These are phyloP conservation scores for Phlebiopsis gigantea DNA, from an alignment of 768 basidiomycete genomes.

Conservation along the genomic window DNA sequence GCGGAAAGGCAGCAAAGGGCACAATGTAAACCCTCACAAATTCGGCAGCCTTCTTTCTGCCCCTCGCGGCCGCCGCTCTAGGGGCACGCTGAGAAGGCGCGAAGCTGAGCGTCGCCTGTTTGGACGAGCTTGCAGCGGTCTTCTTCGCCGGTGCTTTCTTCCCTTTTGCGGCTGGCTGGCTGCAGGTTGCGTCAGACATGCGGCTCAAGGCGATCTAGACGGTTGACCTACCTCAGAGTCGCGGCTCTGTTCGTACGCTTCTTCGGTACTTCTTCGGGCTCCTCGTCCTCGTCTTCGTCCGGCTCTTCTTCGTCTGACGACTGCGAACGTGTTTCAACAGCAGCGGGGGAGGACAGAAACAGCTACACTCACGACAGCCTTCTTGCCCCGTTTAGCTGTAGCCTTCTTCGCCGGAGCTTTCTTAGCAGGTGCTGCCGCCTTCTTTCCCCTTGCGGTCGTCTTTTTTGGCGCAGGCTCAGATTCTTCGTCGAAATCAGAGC, in stretches of 20 bases:
- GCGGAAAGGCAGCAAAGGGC: not conserved
- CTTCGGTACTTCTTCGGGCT: constrained; percentile 42
- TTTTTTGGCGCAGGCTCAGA: constrained; percentile 42
- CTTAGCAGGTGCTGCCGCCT: constrained; percentile 27
- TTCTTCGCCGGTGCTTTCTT: constrained; percentile 56
- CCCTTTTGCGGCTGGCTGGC: constrained; percentile 26
- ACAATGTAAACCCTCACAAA: constrained; percentile 26
- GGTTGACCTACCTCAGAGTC: constrained; percentile 47
- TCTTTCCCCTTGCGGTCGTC: constrained; percentile 27
- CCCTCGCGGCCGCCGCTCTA: constrained; percentile 64
- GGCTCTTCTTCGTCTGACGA: constrained; percentile 46
- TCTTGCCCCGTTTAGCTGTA: constrained; percentile 46
- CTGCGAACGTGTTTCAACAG: not conserved
- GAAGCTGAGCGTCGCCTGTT: constrained; percentile 59
- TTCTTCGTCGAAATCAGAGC: constrained; percentile 49
- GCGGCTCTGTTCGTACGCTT: constrained; percentile 64
- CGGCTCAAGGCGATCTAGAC: not conserved
- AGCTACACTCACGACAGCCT: constrained; percentile 28
- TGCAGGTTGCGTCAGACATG: constrained; percentile 11
- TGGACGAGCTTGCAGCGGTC: constrained; percentile 30
- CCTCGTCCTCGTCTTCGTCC: constrained; percentile 49
- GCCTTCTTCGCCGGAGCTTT: constrained; percentile 31
- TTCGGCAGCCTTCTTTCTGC: constrained; percentile 54
- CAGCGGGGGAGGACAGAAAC: not conserved
- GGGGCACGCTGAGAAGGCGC: constrained; percentile 47